Evolutionary conservation across 306 rosid genomes (phyloP), one percentile per base, ranked within the genome.

Genomic region (Fagus sylvatica): DNA sequence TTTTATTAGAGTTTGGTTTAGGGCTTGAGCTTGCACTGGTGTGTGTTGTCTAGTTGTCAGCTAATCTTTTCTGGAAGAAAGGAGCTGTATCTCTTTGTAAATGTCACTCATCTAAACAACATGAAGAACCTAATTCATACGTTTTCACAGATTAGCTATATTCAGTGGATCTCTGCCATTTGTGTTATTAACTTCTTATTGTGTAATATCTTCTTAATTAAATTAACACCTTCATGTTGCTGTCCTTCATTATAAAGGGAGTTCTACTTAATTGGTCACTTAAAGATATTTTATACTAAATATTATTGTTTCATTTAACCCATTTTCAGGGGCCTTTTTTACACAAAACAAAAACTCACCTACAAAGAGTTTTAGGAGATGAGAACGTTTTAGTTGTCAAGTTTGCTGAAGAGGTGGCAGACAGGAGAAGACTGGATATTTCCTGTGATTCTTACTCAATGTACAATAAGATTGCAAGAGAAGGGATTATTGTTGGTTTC

Each of bases 311-410:
- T 57, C 34, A 32, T 64, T 80, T 80, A 72, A 76, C 49, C 34
- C 75, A 36, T 76, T 8, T 77, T 81, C 84, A 90, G 98, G 98
- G 97, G 37, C 97, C 98, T 12, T 84, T 42, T 72, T 76, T 86
- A 57, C 84, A 81, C 32, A 66, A 46, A 43, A 73, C 75, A 2
- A 75, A 80, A 46, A 93, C 93, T 61, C 97, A 85, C 74, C 80
- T 91, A n/a, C 98, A 91, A 60, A 93, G 80, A 81, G 72, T 80
- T 48, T 78, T 91, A 11, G 97, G 96, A 40, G 97, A 93, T 74
- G 96, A 91, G 36, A 91, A 86, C 53, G 84, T 87, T 62, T 77
- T 93, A 51, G 22, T 86, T 64, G 98, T 91, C 59, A 88, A 90
- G 74, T 91, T 91, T 78, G 62, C 87, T 7, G 86, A 85, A 69